A percentile compares a stretch with the other conserved stretches of the same genome.
These are phyloP conservation scores for Lippia alba DNA, from an alignment of 305 asterid species.

Conservation along the genomic window DNA sequence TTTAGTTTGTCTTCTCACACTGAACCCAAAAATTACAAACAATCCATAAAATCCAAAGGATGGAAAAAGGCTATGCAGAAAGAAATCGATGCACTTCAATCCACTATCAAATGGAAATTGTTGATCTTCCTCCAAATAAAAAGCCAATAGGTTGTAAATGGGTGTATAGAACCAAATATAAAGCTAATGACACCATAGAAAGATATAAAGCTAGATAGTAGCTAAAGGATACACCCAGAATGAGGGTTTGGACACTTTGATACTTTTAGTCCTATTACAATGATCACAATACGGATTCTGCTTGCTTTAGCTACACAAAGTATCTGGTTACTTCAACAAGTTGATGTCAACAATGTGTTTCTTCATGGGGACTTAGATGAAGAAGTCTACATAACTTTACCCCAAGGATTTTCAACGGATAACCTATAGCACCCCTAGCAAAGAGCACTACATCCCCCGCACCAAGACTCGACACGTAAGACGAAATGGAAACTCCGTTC, in stretches of 20 bases:
- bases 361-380: background rate
- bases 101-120: background rate
- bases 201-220: background rate
- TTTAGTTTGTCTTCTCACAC: background rate
- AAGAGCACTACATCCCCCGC: no score
- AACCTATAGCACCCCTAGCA: no score
- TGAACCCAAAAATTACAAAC: background rate
- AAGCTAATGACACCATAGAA: background rate
- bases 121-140: background rate
- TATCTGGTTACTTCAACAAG: background rate
- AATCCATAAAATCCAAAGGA: background rate
- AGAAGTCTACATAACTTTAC: background rate
- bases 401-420: background rate
- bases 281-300: background rate
- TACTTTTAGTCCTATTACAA: background rate
- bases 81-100: background rate
- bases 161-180: background rate
- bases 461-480: no score
- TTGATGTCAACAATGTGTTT: background rate
- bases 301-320: background rate
- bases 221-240: background rate
- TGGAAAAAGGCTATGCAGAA: background rate
- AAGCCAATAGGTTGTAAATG: background rate
- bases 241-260: background rate
- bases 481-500: no score